Evolutionary conservation across 257 asterid species (phyloP).

Genomic region (Przewalskia tangutica): DNA sequence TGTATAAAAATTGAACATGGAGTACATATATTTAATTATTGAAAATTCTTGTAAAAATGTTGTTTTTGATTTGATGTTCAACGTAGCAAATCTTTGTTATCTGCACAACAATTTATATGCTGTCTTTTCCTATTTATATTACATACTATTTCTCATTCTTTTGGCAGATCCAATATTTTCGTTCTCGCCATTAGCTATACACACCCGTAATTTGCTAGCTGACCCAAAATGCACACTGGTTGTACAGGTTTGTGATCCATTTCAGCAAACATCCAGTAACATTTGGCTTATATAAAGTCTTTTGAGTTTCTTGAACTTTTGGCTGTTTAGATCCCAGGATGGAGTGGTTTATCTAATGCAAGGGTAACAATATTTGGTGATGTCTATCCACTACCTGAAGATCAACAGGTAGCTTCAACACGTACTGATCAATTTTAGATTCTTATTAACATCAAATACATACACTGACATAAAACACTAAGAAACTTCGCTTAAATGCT

Average conservation of each 20-base stretch:
- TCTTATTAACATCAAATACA: neutral
- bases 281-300: constrained; percentile 7
- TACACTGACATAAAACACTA: neutral
- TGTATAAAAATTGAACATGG: neutral
- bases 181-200: constrained; percentile 96
- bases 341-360: constrained; percentile 99
- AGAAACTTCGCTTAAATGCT: neutral
- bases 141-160: neutral
- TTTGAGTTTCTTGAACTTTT: constrained; percentile 12
- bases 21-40: neutral
- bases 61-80: neutral
- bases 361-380: constrained; percentile 95
- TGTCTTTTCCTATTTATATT: neutral
- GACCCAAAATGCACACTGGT: constrained; percentile 86
- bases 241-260: constrained; percentile 64
- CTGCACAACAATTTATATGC: neutral
- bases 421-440: neutral
- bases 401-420: constrained; percentile 61
- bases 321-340: constrained; percentile 73
- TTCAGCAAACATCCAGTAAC: neutral
- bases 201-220: constrained; percentile 90
- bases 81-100: neutral
- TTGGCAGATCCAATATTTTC: constrained; percentile 85
- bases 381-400: constrained; percentile 82
- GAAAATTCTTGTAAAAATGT: neutral